phyloP scores from a whole-genome alignment of 2,329 filamentous ascomycete genomes.

The Ustilaginoidea virens region DNA sequence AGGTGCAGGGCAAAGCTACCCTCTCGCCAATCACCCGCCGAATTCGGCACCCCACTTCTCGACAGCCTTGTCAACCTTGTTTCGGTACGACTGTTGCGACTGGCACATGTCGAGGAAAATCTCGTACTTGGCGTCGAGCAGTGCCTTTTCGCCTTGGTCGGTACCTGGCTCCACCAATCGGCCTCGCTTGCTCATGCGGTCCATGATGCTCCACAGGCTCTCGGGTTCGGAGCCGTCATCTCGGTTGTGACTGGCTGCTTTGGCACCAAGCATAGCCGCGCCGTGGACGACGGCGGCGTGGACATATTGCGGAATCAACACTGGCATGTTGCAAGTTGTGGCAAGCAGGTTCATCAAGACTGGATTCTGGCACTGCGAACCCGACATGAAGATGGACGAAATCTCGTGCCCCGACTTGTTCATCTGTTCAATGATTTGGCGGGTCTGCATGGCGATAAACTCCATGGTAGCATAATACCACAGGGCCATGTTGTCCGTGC shows the following conservation, averaged over 20 bases:
- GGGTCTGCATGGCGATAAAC: slow-evolving; percentile 93
- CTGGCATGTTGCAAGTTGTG: slow-evolving; percentile 80
- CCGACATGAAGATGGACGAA: slow-evolving; percentile 94
- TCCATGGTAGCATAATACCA: slow-evolving; percentile 96
- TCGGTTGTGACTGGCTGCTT: slow-evolving; percentile 73
- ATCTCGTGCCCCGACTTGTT: slow-evolving; percentile 80
- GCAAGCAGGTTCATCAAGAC: slow-evolving; percentile 86
- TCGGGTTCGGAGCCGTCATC: slow-evolving; percentile 57
- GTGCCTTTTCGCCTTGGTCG: slow-evolving; percentile 57
- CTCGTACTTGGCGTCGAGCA: slow-evolving; percentile 81
- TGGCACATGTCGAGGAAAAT: slow-evolving; percentile 90
- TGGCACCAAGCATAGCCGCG: slow-evolving; percentile 95
- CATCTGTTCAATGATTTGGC: slow-evolving; percentile 90
- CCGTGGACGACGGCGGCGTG: slow-evolving; percentile 93
- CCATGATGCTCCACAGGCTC: slow-evolving; percentile 92
- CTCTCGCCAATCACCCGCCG: too few species aligned
- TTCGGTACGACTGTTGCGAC: slow-evolving; percentile 70
- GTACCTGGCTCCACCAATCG: slow-evolving; percentile 63
- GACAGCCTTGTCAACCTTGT: slow-evolving; percentile 53
- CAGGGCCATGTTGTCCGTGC: slow-evolving; percentile 71
- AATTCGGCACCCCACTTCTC: slow-evolving; percentile 19
- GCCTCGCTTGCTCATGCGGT: slow-evolving; percentile 89
- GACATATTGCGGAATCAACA: slow-evolving; percentile 84
- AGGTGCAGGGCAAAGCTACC: too few species aligned
- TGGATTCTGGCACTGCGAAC: slow-evolving; percentile 91